A percentile compares a stretch with the other conserved stretches of the same genome.
Evolutionary conservation across 1,139 yeast genomes (phyloP).

Genomic region (Saccharomyces pastorianus): DNA sequence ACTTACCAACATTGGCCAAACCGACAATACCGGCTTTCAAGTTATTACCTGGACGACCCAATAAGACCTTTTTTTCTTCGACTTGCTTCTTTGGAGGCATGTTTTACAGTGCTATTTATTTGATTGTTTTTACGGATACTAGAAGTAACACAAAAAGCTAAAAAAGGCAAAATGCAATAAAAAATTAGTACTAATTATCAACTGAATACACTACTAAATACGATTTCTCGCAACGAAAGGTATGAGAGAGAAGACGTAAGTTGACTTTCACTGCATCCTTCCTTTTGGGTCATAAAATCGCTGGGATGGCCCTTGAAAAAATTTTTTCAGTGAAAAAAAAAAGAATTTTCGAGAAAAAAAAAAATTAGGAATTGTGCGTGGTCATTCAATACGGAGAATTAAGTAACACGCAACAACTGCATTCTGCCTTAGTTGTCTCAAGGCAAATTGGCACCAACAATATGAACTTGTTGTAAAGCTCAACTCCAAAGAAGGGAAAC

Average conservation of each 20-base stretch:
- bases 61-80: slow-evolving; percentile 78
- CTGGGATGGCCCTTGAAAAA: neutral
- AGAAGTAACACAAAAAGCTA: neutral
- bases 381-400: neutral
- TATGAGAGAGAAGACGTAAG: neutral
- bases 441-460: neutral
- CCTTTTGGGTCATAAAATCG: neutral
- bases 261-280: neutral
- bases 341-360: neutral
- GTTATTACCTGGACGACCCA: slow-evolving; percentile 98
- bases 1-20: slow-evolving; percentile 93
- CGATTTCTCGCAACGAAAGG: slow-evolving; percentile 3
- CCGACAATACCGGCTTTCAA: slow-evolving; percentile 96
- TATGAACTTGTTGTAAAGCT: neutral
- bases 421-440: too few relatives aligned
- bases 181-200: neutral
- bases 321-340: neutral
- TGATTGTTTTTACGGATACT: neutral
- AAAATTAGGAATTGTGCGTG: neutral
- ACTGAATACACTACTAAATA: slow-evolving; percentile 2
- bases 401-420: neutral
- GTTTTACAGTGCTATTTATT: slow-evolving; percentile 2
- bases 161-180: neutral
- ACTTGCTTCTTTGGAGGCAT: slow-evolving; percentile 96
- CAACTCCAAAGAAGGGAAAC: neutral